A percentile compares a stretch with the other conserved stretches of the same genome.
Conservation (phyloP, 441 rosid genomes). For the Flueggea neowawraea region DNA sequence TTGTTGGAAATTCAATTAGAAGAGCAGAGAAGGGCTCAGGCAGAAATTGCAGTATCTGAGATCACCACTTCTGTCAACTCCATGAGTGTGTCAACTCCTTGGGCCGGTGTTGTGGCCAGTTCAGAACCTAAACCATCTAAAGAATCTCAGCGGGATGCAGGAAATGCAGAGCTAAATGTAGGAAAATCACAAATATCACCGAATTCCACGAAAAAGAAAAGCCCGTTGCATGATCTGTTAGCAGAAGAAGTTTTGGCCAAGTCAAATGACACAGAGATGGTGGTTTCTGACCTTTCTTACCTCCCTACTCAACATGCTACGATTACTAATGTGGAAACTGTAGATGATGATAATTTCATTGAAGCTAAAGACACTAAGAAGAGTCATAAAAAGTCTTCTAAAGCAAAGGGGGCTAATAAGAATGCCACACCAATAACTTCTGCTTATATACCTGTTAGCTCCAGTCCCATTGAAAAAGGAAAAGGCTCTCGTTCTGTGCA, state of each 20-base stretch:
- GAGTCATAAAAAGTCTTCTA: constrained; percentile 79
- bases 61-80: constrained; percentile 35
- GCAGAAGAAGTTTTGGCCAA: constrained; percentile 65
- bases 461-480: constrained; percentile 72
- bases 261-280: constrained; percentile 48
- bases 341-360: constrained; percentile 73
- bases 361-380: constrained; percentile 90
- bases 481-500: constrained; percentile 55
- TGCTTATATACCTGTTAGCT: constrained; percentile 46
- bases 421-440: constrained; percentile 45
- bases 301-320: constrained; percentile 28
- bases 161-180: constrained; percentile 27
- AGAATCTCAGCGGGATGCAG: constrained; percentile 45
- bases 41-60: constrained; percentile 61
- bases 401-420: constrained; percentile 63
- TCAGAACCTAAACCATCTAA: constrained; percentile 45
- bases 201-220: constrained; percentile 51
- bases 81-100: constrained; percentile 48
- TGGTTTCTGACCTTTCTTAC: constrained; percentile 33
- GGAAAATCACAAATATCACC: constrained; percentile 45
- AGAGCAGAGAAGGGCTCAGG: constrained; percentile 76
- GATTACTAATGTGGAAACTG: constrained; percentile 26
- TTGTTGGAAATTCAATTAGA: constrained; percentile 96
- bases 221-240: constrained; percentile 68
- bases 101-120: constrained; percentile 73